Evolutionary conservation across 140 eudicot species (phyloP), one percentile per base, ranked within the genome.

Genomic region (Flaveria floridana): DNA sequence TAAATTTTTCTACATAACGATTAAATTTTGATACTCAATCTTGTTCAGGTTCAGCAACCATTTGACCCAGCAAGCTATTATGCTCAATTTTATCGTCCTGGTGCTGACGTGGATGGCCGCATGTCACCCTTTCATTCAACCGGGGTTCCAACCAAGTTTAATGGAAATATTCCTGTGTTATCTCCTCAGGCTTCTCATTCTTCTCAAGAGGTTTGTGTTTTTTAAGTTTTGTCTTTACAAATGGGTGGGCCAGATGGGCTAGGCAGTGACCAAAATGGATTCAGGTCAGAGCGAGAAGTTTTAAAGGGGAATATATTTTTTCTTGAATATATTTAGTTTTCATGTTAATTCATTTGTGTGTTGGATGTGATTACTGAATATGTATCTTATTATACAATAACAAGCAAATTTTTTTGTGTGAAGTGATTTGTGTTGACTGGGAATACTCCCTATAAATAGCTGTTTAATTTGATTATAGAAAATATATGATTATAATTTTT

Each of bases 51-150:
- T 64, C 95, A 77, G 20, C 97, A 86, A 81, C 84, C 88, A 21
- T 68, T 84, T 80, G 97, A 90, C 53, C 97, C 95, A 66, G 81
- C 95, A 59, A 84, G 83, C 83, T 90, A 84, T 70, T 90, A 86
- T 84, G 87, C 92, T 55, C 97, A 90, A 47, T 84, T 78, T 56
- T 90, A 86, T 81, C 87, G 87, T 4, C 58, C 95, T 56, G 86
- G 82, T 58, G 78, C 81, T 37, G 91, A 86, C 59, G 73, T 65
- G 70, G 95, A 90, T 76, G 89, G 89, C 12, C 89, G 88, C 64
- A 66, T 86, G 46, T 90, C 97, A 26, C 95, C 95, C 53, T 90
- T 88, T 68, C 85, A 81, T 39, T 46, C 86, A 65, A 72, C 85
- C 12, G 73, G 73, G 39, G 57, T 44, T 44, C 39, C 73, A 63